Conservation (phyloP, 345 rosid species). For the Eucalyptus pumila region DNA sequence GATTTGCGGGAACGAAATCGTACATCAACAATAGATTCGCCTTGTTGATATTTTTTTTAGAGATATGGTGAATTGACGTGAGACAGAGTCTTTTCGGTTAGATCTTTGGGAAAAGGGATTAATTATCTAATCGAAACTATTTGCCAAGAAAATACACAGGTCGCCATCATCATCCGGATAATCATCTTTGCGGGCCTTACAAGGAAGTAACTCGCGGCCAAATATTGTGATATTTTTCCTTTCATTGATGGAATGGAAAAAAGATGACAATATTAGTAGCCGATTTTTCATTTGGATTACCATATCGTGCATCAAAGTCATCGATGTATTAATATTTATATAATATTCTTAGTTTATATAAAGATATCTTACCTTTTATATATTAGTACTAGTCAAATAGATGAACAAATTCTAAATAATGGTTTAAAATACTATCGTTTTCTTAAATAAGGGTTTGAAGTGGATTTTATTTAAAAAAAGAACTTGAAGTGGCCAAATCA, state of each 20-base stretch:
- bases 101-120: too few species aligned
- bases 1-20: neutral
- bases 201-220: neutral
- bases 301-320: neutral
- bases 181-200: neutral
- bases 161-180: neutral
- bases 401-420: too few species aligned
- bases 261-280: neutral
- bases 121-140: too few species aligned
- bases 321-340: neutral
- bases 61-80: neutral
- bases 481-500: too few species aligned
- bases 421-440: too few species aligned
- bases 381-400: too few species aligned
- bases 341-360: neutral
- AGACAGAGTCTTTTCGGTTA: neutral
- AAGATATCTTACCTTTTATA: neutral
- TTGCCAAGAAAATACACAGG: too few species aligned
- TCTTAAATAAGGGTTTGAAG: too few species aligned
- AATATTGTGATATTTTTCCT: neutral
- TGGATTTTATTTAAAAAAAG: too few species aligned
- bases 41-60: neutral
- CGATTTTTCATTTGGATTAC: neutral
- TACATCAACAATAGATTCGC: neutral
- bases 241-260: neutral